Base-by-base conservation (phyloP, 768 basidiomycete genomes). In the Russula emetica region DNA sequence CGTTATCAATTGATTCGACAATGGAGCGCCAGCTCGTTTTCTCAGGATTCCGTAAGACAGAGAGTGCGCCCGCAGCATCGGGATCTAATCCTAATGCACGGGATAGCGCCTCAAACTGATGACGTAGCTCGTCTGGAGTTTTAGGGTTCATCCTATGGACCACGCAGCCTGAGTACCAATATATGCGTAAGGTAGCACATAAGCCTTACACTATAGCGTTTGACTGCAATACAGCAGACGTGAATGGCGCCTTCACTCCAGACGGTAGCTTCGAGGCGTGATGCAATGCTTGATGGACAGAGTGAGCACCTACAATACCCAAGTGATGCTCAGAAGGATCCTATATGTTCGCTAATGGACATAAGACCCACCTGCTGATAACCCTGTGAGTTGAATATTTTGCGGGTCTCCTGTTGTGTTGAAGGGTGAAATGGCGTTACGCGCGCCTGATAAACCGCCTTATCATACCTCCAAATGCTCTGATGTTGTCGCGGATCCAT, bases 211-310 rank as follows among this genome's bases (percentile, higher is more conserved):
- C 70, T 8, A 92, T 85, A 1, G 86, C 85, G 67, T 92, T 92
- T 9, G 90, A 92, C 69, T 89, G 87, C 18, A 90, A 72, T 10
- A 82, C 67, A 3, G 86, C 88, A 22, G 85, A 84, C 36, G 78
- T 78, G 69, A 91, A 88, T 0, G 90, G 89, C 0, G 88, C 83
- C 30, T 73, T 71, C 63, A 76, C 72, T 30, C 81, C 82, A 5
- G 78, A 72, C 0, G 87, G 85, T 24, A 90, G 78, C 30, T 79
- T 78, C 3, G 88, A 88, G 32, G 80, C 86, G 67, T 84, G 83
- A 55, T 90, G 87, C 8, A 92, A 77, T 32, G 89, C 71, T 70
- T 91, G 87, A 69, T 90, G 88, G 1, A 88, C 83, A 0, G 89
- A 83, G 72, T 92, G 87, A 2, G 84, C 86, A 10, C 87, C 85